A percentile compares a stretch with the other conserved stretches of the same genome.
These are phyloP conservation scores for Fusarium sp. DNA, from an alignment of 2,329 filamentous ascomycete species.

Conservation along the genomic window DNA sequence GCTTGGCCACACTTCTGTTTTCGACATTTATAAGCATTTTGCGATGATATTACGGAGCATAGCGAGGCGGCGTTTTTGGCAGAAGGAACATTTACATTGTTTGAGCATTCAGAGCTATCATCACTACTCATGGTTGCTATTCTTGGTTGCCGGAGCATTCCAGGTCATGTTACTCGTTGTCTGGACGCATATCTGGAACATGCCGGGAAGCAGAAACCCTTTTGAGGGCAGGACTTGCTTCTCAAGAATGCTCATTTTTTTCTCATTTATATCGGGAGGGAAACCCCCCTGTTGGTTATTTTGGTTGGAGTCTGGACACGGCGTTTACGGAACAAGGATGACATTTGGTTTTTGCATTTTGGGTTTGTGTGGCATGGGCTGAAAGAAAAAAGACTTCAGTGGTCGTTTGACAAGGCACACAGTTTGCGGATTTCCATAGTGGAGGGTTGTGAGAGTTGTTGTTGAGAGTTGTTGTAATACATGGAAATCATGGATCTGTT, in stretches of 20 bases:
- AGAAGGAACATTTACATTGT: constrained; percentile 39
- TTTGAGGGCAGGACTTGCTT: constrained; percentile 25
- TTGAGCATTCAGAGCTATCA: constrained; percentile 34
- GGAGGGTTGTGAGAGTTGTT: background rate
- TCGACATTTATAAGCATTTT: constrained; percentile 38
- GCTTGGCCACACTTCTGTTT: constrained; percentile 30
- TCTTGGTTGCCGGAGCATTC: constrained; percentile 23
- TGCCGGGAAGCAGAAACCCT: constrained; percentile 14
- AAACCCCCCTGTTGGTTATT: constrained; percentile 12
- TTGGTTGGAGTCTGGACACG: constrained; percentile 29
- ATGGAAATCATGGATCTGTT: constrained; percentile 24
- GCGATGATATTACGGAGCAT: constrained; percentile 49
- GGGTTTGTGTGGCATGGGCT: constrained; percentile 28
- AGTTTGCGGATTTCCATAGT: constrained; percentile 20
- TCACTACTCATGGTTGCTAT: constrained; percentile 27
- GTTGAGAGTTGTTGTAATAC: constrained; percentile 34
- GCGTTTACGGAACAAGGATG: constrained; percentile 28
- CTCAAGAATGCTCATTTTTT: constrained; percentile 16
- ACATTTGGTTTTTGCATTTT: constrained; percentile 24
- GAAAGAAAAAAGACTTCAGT: constrained; percentile 38
- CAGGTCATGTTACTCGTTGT: constrained; percentile 15
- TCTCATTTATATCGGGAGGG: constrained; percentile 9
- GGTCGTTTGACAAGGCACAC: constrained; percentile 18
- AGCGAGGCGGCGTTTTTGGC: constrained; percentile 52
- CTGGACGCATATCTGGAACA: constrained; percentile 26